Conservation (phyloP, 2,329 filamentous ascomycete species). For the Akanthomyces dipterigenus region DNA sequence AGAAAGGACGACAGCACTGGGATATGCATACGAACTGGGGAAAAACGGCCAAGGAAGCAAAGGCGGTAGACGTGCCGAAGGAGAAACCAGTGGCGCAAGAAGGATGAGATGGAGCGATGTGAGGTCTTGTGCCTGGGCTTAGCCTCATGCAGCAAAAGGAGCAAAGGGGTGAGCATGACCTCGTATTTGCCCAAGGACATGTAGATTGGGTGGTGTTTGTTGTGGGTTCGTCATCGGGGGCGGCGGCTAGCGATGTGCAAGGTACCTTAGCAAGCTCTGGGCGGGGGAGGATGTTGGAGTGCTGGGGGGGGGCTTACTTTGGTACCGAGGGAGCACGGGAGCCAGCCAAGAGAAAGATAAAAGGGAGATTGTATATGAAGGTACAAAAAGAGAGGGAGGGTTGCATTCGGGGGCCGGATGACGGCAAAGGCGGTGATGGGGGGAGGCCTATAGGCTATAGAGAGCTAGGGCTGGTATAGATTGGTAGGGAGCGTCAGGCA, state of each 20-base stretch:
- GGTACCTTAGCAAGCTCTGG: background rate
- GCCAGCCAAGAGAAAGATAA: no score
- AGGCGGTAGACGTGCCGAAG: background rate
- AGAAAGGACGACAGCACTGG: background rate
- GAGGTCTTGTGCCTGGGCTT: background rate
- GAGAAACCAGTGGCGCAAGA: background rate
- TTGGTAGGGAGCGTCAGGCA: background rate
- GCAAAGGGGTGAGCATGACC: background rate
- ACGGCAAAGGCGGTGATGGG: slow-evolving; percentile 5
- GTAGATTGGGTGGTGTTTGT: background rate
- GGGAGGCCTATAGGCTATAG: background rate
- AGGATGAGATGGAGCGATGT: background rate
- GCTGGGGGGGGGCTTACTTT: background rate
- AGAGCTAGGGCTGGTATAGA: background rate
- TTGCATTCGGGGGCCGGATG: slow-evolving; percentile 9
- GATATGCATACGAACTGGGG: background rate
- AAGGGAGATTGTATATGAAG: background rate
- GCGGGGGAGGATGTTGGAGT: background rate
- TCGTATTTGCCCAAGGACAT: background rate
- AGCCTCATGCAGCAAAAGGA: background rate
- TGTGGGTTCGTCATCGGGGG: background rate
- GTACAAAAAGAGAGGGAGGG: background rate
- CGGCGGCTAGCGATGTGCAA: background rate
- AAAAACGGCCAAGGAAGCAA: background rate
- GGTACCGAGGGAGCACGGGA: no score